Base-by-base conservation (phyloP, 768 basidiomycete species). In the Termitomyces sp. region DNA sequence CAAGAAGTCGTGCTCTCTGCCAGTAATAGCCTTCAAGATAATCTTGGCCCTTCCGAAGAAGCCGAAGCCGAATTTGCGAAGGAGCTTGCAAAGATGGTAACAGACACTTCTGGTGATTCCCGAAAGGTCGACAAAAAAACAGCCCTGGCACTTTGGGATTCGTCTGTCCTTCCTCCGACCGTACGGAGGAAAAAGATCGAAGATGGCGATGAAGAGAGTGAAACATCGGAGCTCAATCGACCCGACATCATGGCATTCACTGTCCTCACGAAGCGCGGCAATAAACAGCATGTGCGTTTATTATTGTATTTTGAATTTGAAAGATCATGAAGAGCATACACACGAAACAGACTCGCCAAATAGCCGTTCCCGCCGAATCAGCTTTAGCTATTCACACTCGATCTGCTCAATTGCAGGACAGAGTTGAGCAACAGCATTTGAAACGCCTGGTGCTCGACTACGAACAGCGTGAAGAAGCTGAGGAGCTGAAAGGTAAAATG, bases 361-460 rank as follows among this genome's bases (percentile, higher is more conserved):
- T 99, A 49, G 89, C 93, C 51, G 87, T 99, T 46, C 97, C 97
- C 11, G 78, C 92, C 8, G 89, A 86, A 66, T 94, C 96, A 8
- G 81, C 94, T 2, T 80, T 99, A 35, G 97, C 96, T 0, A 81
- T 95, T 54, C 94, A 97, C 68, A 96, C 95, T 2, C 87, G 90
- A 35, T 86, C 91, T 2, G 93, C 97, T 46, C 97, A 98, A 69
- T 78, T 92, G 63, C 94, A 95, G 71, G 94, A 96, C 74, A 92
- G 90, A 75, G 94, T 92, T 7, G 97, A 99, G 71, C 96, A 98
- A 67, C 94, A 98, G 73, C 93, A 98, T 63, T 78, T 99, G 66
- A 99, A 99, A 78, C 86, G 89, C n/a, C 82, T 98, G 20, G 97
- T 97, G 4, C 82, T 96, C 56, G 84, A 94, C 71, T 95, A 94